Base-by-base conservation (phyloP, 345 rosid species). In the Aquilaria malaccensis region DNA sequence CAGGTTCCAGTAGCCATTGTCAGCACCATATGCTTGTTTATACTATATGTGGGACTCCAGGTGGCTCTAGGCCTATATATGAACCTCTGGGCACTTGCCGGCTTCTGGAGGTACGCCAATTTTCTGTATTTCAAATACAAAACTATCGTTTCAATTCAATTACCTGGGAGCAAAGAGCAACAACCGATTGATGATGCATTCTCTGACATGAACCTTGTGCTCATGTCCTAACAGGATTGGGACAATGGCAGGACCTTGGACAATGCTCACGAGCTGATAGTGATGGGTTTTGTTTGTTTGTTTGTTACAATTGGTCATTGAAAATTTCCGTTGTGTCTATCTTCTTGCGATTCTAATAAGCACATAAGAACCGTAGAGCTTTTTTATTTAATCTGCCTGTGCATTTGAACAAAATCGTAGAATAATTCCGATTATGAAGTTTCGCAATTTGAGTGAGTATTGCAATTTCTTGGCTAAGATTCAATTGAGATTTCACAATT, bases 181-280 rank as follows among this genome's bases (percentile, higher is more conserved):
- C 22, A 22, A 22, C 22, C 22, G 22, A 22, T 22, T 22, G 9
- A 9, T 22, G 11, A 54, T 7, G 30, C 57, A 51, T 52, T 5
- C 10, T 37, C 43, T 3, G 22, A 62, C 52, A 13, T 7, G 45
- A 9, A 53, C 0, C 22, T 22, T 53, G 2, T 53, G 51, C 9
- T 37, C 7, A 37, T 63, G 51, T 45, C 45, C 68, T 56, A 55
- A 80, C 96, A 93, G 98, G 82, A 78, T 88, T 52, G 96, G 97
- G 51, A 85, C 97, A 14, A 81, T 84, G 54, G 80, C 86, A 13
- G 97, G 99, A 49, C 97, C 97, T 37, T 90, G 99, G 99, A 76
- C 67, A 37, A 90, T 90, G 64, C 89, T 94, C 41, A 70, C 81
- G 73, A 61, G 64, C 59, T 68, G 52, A 61, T 37, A 9, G 7